Base-by-base conservation (phyloP, 257 asterid species). In the Solanum sitiens region DNA sequence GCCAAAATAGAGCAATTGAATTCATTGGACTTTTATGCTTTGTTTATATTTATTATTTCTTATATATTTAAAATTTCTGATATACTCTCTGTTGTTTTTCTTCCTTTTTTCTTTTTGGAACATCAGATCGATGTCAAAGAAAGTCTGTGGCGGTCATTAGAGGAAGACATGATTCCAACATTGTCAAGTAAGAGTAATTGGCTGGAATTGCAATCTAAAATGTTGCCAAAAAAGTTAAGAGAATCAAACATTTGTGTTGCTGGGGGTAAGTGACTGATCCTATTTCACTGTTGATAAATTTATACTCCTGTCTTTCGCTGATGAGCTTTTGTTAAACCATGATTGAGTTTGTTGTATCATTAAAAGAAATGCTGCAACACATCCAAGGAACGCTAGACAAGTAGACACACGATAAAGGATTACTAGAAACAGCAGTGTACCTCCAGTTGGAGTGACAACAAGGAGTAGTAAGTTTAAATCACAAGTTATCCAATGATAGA, bases 221-320 rank as follows among this genome's bases (percentile, higher is more conserved):
- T 88, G 88, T 86, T 94, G 85, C 94, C 95, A 20, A 95, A 91
- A 90, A 95, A 93, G 91, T 91, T 86, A 89, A 93, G 91, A 91
- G 98, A 94, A 87, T 95, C 98, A 86, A 97, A 95, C 85, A 92
- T 97, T 86, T 97, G 98, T 92, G 93, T 97, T 89, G 96, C 99
- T 91, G 99, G 98, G 96, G 99, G 99, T 97, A 95, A 90, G 70
- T 50, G 44, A 50, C 83, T 8, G 42, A 79, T 79, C 42, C 67
- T 79, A 27, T 82, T 30, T 82, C 70, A 47, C 12, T 50, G 3
- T 50, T 50, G 85, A 82, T 82, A 82, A 82, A 82, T 50, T 50
- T 82, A 4, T 47, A 32, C 70, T 50, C 70, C 85, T 50, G 68
- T 47, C 85, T 47, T 82, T 82, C 33, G 70, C 45, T 82, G 65